Evolutionary conservation across 2,329 filamentous ascomycete species (phyloP), one percentile per base, ranked within the genome.

Genomic region (Xylariaceae sp.): DNA sequence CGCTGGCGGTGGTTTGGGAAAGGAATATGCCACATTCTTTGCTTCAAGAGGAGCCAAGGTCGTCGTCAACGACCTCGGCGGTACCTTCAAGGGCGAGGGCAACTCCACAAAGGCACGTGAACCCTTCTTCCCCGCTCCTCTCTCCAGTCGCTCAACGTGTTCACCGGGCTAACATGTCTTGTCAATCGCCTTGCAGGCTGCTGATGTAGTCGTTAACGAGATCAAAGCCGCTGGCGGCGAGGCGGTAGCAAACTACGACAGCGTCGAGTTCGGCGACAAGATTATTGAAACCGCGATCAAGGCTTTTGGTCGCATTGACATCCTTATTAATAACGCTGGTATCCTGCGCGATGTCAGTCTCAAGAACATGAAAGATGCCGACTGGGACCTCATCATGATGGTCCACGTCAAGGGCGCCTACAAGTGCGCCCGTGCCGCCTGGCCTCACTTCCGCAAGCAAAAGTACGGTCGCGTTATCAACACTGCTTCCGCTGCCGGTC

Each of bases 381-480:
- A 99, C 76, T 99, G 94, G 94, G 93, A 99, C 73, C 79, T 97
- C 67, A 89, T 97, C 73, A 90, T 93, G 77, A 88, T 86, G 74
- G 93, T 97, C 59, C 93, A 99, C 77, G 87, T 97, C 69, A 89
- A 86, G 73, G 94, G 94, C 68, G 88, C 92, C 71, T 99, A 96
- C 83, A 97, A 96, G 85, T 96, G 90, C 75, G 84, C 94, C 62
- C 88, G 87, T 75, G 94, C 94, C 64, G 94, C 94, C 55, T 99
- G 94, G 93, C 92, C 93, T 61, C 82, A 97, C 77, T 97, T 99
- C 84, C 85, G 93, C 72, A 97, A 97, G 80, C 94, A 99, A 79
- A 97, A 97, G 85, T 99, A 90, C 74, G 94, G 94, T 64, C 86
- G 94, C 69, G 82, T 99, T 67, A 96, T 99, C 79, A 97, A 95